Evolutionary conservation across 2,329 filamentous ascomycete genomes (phyloP), one percentile per base, ranked within the genome.

Genomic region (Sclerotinia spermophila): DNA sequence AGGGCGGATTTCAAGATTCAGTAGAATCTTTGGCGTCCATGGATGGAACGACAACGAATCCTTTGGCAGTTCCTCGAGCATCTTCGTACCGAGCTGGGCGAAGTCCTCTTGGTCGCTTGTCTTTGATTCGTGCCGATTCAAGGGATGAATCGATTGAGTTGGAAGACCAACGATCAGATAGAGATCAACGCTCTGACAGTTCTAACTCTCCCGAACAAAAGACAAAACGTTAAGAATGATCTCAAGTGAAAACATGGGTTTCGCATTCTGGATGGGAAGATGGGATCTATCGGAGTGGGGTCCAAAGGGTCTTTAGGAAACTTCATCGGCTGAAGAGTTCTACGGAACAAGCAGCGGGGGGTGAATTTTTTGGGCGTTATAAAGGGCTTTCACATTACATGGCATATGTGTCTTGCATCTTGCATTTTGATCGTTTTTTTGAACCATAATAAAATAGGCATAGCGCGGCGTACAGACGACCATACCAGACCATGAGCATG

Each of bases 1-100:
- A 81, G 67, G 80, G 79, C 17, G 82, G 81, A 19, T 84, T 81
- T 73, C 79, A 81, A 13, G 82, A 82, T n/a, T 80, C 80, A 5
- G 75, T 78, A 13, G 81, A 83, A 38, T 79, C 77, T 45, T 76
- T 77, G 33, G 73, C 19, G 1, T 74, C 76, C 67, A 69, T 76
- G 64, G 75, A 77, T 69, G 71, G 73, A 13, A 35, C 71, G 71
- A 66, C 51, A 72, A 60, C 72, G 33, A 48, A 68, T 24, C 30
- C 67, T 58, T 55, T 75, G 62, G 56, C 74, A 62, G 53, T 77
- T 67, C 72, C 76, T 42, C 71, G 68, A 67, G 55, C 72, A 71
- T 67, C 76, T 67, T 71, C 76, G 38, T 67, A 77, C 69, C 71
- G 75, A 55, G 75, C 74, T 67, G 79, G 76, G 33, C 75, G 78